Evolutionary conservation across 805 yeast genomes (phyloP).

Genomic region (Hanseniaspora clermontiae): DNA sequence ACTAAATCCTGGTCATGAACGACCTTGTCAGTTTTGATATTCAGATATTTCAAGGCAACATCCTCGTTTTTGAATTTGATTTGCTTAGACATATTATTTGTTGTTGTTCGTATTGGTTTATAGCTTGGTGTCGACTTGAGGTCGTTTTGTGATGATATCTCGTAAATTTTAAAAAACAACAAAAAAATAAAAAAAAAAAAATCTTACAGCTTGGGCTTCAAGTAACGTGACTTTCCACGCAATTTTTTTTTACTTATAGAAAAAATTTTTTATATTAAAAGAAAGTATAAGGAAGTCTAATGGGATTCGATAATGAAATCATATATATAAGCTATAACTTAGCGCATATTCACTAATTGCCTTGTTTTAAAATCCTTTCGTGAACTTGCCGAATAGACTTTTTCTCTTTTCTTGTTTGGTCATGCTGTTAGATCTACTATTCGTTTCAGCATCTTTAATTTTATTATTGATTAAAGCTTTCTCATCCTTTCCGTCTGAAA

Average conservation of each 20-base stretch:
- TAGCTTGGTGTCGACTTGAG: too few relatives aligned
- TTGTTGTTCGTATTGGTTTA: neutral
- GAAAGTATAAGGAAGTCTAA: neutral
- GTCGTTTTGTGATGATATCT: too few relatives aligned
- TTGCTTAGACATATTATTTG: neutral
- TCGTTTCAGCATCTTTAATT: neutral
- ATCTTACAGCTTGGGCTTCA: too few relatives aligned
- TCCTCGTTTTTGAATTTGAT: neutral
- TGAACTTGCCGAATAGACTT: slow-evolving; percentile 11
- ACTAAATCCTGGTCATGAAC: neutral
- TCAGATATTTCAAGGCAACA: slow-evolving; percentile 8
- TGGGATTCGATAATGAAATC: too few relatives aligned
- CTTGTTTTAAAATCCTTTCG: slow-evolving; percentile 4
- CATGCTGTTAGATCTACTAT: neutral
- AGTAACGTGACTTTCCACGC: too few relatives aligned
- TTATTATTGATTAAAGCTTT: neutral
- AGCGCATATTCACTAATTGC: neutral
- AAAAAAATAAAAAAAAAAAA: neutral
- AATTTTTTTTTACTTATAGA: too few relatives aligned
- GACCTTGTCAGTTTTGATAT: slow-evolving; percentile 9
- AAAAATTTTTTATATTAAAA: too few relatives aligned
- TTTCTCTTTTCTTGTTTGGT: slow-evolving; percentile 10
- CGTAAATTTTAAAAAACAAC: neutral
- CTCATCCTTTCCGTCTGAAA: neutral
- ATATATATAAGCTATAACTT: too few relatives aligned